A percentile compares a stretch with the other conserved stretches of the same genome.
phyloP scores from a whole-genome alignment of 176 grass and related monocot genomes.

The Secale cereale region DNA sequence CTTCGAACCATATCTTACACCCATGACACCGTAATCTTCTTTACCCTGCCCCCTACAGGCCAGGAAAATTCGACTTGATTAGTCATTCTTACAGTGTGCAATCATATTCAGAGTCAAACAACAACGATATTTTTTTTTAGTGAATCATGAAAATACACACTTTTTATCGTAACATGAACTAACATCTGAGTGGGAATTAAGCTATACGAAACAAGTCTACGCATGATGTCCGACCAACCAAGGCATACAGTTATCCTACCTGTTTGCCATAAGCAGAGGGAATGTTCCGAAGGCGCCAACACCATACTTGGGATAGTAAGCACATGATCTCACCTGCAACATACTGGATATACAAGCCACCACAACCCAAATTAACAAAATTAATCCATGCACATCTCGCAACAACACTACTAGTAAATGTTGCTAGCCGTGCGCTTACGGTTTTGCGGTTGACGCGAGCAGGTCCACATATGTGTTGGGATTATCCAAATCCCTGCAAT shows the following conservation, averaged over 20 bases:
- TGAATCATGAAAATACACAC: background rate
- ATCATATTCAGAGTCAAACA: too few relatives aligned
- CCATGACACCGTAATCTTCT: background rate
- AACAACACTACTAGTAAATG: background rate
- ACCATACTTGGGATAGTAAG: constrained; percentile 47
- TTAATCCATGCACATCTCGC: background rate
- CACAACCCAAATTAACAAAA: background rate
- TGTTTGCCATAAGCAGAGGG: constrained; percentile 49
- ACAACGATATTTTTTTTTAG: background rate
- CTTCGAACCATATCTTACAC: background rate
- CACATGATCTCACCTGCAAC: constrained; percentile 43
- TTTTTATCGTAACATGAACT: background rate
- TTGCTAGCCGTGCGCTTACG: constrained; percentile 27
- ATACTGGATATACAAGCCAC: constrained; percentile 25
- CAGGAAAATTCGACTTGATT: background rate
- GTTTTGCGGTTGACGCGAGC: constrained; percentile 37
- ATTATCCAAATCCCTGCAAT: constrained; percentile 50
- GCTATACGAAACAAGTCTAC: background rate
- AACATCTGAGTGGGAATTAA: background rate
- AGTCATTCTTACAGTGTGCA: background rate
- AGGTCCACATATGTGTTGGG: constrained; percentile 64
- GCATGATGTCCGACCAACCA: background rate
- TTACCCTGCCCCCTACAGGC: background rate
- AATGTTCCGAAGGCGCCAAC: constrained; percentile 56
- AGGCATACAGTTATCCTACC: constrained; percentile 9